phyloP scores from a whole-genome alignment of 192 early-diverging fungal species.

The Podila verticillata region DNA sequence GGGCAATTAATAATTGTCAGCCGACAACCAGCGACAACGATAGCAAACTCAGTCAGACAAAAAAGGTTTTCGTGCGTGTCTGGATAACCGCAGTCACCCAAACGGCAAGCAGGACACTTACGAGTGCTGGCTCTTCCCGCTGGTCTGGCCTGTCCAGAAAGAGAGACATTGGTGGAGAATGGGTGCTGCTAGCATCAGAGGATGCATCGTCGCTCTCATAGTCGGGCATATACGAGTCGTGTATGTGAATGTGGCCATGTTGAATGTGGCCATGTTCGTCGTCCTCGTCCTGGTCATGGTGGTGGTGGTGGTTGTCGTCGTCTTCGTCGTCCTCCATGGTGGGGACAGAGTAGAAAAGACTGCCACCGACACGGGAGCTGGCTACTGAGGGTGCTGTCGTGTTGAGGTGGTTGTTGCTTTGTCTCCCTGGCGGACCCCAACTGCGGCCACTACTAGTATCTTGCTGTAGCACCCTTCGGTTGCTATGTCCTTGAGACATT shows the following conservation, averaged over 20 bases:
- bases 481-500: neutral
- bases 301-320: slow-evolving; percentile 5
- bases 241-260: slow-evolving; percentile 3
- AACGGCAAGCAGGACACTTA: slow-evolving; percentile 12
- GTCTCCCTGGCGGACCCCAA: neutral
- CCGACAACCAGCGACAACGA: neutral
- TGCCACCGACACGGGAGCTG: slow-evolving; percentile 42
- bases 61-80: slow-evolving; percentile 11
- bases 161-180: slow-evolving; percentile 48
- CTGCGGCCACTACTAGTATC: neutral
- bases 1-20: neutral
- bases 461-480: neutral
- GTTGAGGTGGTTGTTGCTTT: neutral
- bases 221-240: slow-evolving; percentile 31
- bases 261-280: neutral
- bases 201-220: slow-evolving; percentile 41
- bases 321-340: slow-evolving; percentile 37
- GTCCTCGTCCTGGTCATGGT: neutral
- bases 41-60: slow-evolving; percentile 16
- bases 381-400: neutral
- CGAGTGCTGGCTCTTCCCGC: slow-evolving; percentile 25
- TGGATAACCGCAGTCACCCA: neutral
- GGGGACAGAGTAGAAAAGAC: slow-evolving; percentile 45
- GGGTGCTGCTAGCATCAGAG: slow-evolving; percentile 35
- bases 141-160: slow-evolving; percentile 37